phyloP scores from a whole-genome alignment of 805 yeast species.

The Saccharomycopsis sp. region DNA sequence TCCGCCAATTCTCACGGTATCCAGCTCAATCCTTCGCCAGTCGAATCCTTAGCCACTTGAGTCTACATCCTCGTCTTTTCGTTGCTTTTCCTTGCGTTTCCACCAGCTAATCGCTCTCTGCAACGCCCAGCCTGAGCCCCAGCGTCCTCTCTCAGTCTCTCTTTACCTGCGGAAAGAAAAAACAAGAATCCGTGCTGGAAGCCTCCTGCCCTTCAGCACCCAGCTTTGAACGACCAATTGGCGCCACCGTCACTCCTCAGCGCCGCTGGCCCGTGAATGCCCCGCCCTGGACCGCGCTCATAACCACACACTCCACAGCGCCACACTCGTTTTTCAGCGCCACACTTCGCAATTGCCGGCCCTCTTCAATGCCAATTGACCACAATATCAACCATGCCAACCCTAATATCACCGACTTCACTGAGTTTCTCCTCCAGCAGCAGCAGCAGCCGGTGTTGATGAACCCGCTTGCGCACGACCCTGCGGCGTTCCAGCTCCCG shows the following conservation, averaged over 20 bases:
- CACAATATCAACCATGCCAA: not conserved
- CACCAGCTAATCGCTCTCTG: not conserved
- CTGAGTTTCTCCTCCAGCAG: constrained; percentile 1
- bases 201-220: too few species aligned
- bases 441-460: not conserved
- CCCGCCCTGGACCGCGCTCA: too few species aligned
- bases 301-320: too few species aligned
- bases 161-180: not conserved
- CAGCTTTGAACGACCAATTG: too few species aligned
- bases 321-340: too few species aligned
- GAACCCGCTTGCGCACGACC: not conserved
- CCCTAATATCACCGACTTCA: not conserved
- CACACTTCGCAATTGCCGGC: not conserved
- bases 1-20: not conserved
- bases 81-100: not conserved
- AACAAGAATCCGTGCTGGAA: not conserved
- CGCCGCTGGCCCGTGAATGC: too few species aligned
- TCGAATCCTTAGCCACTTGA: not conserved
- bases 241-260: too few species aligned
- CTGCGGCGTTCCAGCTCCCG: not conserved
- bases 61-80: not conserved
- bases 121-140: not conserved
- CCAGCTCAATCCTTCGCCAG: not conserved
- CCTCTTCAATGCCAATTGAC: not conserved
- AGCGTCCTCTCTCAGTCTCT: not conserved